phyloP scores from a whole-genome alignment of 2,329 filamentous ascomycete species.

The Aspergillaceae sp. region DNA sequence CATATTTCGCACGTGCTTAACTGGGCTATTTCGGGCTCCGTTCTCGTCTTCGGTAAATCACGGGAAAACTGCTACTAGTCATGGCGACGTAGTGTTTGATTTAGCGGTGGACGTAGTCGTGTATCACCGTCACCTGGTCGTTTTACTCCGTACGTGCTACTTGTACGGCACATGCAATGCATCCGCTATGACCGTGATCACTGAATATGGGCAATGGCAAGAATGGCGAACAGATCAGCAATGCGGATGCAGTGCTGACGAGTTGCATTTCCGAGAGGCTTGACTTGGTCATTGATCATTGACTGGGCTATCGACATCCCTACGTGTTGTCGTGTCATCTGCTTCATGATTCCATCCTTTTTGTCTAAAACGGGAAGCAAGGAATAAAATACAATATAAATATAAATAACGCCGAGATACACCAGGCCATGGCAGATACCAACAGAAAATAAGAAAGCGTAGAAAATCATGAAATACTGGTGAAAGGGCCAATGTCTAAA shows the following conservation, averaged over 20 bases:
- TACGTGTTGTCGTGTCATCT: background rate
- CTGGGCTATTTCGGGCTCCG: background rate
- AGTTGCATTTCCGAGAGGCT: background rate
- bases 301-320: background rate
- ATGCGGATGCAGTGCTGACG: background rate
- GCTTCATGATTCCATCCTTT: background rate
- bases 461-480: constrained; percentile 4
- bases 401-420: constrained; percentile 6
- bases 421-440: background rate
- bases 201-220: no score
- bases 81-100: background rate
- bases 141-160: no score
- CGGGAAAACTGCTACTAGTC: background rate
- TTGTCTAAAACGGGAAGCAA: background rate
- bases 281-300: background rate
- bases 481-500: constrained; percentile 8
- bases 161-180: no score
- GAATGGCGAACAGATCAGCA: background rate
- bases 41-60: background rate
- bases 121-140: no score
- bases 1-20: no score
- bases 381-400: background rate
- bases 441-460: constrained; percentile 8
- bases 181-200: no score
- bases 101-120: no score